These are phyloP conservation scores for Fusarium torulosum DNA, from an alignment of 2,329 filamentous ascomycete genomes.

Conservation along the genomic window DNA sequence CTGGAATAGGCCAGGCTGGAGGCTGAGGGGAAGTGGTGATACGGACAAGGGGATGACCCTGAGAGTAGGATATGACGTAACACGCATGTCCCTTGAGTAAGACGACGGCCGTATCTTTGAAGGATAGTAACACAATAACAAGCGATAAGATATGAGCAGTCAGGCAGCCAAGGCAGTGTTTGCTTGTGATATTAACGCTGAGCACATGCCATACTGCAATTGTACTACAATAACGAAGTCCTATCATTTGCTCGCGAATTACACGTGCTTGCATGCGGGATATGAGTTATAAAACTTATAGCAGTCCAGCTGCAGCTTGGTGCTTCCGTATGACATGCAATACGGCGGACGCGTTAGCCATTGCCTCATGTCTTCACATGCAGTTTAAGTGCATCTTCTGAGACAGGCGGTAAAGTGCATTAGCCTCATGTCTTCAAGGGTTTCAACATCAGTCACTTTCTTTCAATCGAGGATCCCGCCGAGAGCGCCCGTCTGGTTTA, in stretches of 20 bases:
- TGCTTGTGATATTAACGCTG: conserved; percentile 7
- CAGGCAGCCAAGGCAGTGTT: too few relatives aligned
- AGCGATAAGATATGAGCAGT: neutral
- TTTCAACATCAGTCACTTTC: conserved; percentile 15
- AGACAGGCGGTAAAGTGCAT: neutral
- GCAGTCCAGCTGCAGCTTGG: conserved; percentile 3
- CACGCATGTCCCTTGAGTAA: neutral
- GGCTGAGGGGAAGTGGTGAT: conserved; percentile 9
- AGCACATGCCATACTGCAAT: conserved; percentile 24
- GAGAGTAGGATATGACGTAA: conserved; percentile 35
- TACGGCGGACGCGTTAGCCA: conserved; percentile 1
- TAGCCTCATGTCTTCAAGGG: conserved; percentile 1
- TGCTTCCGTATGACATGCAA: conserved; percentile 1
- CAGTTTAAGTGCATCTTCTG: neutral
- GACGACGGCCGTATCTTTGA: neutral
- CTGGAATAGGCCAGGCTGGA: conserved; percentile 22
- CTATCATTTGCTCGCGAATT: conserved; percentile 4
- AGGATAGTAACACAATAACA: neutral
- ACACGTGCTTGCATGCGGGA: conserved; percentile 27
- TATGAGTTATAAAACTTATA: neutral
- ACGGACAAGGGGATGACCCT: conserved; percentile 6
- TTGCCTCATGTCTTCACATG: conserved; percentile 32
- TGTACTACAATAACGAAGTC: neutral
- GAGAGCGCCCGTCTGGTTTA: conserved; percentile 3
- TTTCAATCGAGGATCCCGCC: neutral